Conservation (phyloP, 2,329 filamentous ascomycete genomes). For the Atkinsonella texensis region DNA sequence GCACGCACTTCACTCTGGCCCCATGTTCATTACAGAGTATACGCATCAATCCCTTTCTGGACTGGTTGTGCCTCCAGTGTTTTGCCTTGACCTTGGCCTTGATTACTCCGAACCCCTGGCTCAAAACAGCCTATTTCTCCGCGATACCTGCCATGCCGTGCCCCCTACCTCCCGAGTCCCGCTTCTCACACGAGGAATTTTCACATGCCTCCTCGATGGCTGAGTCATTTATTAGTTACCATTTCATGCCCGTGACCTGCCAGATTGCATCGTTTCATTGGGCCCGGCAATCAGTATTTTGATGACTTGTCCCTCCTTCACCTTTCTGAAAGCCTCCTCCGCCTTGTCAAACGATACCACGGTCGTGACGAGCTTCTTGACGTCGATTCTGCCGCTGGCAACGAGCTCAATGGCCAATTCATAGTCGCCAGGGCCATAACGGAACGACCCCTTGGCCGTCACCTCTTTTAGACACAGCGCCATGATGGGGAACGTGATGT, state of each 20-base stretch:
- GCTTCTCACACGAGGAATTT: background rate
- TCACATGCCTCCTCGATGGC: background rate
- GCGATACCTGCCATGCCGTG: no score
- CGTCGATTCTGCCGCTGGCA: constrained; percentile 57
- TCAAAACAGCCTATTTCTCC: constrained; percentile 11
- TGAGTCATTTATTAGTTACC: background rate
- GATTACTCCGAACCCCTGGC: background rate
- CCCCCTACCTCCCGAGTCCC: background rate
- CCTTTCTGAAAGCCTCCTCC: constrained; percentile 75
- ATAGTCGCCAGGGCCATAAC: constrained; percentile 83
- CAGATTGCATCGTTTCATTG: constrained; percentile 35
- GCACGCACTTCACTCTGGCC: no score
- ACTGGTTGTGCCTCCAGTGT: background rate
- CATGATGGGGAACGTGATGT: constrained; percentile 88
- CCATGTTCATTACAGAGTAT: background rate
- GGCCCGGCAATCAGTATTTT: constrained; percentile 58
- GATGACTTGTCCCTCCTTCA: constrained; percentile 70
- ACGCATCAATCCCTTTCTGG: background rate
- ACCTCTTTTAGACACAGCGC: constrained; percentile 83
- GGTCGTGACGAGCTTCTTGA: constrained; percentile 70
- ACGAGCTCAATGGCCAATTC: constrained; percentile 70
- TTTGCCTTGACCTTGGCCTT: background rate
- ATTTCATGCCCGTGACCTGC: no score
- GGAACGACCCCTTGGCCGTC: constrained; percentile 75
- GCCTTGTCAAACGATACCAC: constrained; percentile 71